Evolutionary conservation across 306 rosid species (phyloP).

Genomic region (Hippophae gyantsensis): DNA sequence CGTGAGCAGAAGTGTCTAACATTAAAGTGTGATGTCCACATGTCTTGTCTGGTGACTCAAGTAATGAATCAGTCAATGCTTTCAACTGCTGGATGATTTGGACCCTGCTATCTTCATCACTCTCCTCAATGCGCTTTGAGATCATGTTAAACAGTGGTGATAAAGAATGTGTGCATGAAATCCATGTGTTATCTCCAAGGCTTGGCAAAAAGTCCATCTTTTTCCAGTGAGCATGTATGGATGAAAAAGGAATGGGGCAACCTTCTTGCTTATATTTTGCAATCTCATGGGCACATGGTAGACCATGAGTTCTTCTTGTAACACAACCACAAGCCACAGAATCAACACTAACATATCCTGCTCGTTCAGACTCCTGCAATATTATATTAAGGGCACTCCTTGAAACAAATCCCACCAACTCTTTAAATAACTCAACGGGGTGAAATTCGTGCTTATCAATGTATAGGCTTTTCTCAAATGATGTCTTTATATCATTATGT

Average conservation of each 20-base stretch:
- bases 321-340: background rate
- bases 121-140: no score
- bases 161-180: no score
- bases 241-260: background rate
- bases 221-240: background rate
- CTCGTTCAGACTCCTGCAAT: background rate
- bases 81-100: no score
- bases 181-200: background rate
- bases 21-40: no score
- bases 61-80: no score
- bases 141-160: no score
- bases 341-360: background rate
- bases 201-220: background rate
- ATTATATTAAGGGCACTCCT: background rate
- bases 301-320: background rate
- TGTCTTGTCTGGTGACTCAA: no score
- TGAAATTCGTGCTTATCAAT: background rate
- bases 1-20: no score
- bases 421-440: background rate
- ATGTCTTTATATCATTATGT: background rate
- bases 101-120: no score
- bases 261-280: background rate
- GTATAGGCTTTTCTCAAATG: background rate
- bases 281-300: slow-evolving; percentile 11
- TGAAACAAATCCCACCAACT: background rate